phyloP scores from a whole-genome alignment of 2,329 filamentous ascomycete species.

The Coniochaeta ligniaria region DNA sequence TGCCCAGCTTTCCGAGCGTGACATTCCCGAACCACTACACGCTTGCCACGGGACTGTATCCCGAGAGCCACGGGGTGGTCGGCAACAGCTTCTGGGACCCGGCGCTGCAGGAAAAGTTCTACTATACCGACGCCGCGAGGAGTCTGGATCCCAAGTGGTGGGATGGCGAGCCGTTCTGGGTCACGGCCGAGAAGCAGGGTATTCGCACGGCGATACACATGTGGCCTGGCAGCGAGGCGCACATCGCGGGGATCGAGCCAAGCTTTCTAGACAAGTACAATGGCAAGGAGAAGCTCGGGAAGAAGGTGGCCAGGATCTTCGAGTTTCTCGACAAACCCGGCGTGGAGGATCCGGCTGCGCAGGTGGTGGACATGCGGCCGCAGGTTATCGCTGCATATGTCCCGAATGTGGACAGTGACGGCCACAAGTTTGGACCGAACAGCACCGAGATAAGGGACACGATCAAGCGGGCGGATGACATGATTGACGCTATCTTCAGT shows the following conservation, averaged over 20 bases:
- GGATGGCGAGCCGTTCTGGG: slow-evolving; percentile 90
- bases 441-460: slow-evolving; percentile 81
- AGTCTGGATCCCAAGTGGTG: slow-evolving; percentile 90
- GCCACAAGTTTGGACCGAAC: slow-evolving; percentile 86
- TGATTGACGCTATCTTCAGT: slow-evolving; percentile 70
- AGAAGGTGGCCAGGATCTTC: slow-evolving; percentile 74
- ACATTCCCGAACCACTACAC: slow-evolving; percentile 98
- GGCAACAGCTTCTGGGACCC: slow-evolving; percentile 96
- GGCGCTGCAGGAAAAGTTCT: slow-evolving; percentile 68
- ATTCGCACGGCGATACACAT: slow-evolving; percentile 83
- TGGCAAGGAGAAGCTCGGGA: slow-evolving; percentile 62
- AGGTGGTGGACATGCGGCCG: slow-evolving; percentile 55
- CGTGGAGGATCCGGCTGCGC: slow-evolving; percentile 46
- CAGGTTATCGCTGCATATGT: slow-evolving; percentile 94
- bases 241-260: slow-evolving; percentile 67
- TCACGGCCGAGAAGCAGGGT: slow-evolving; percentile 78
- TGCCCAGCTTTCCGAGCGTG: slow-evolving; percentile 88
- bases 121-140: slow-evolving; percentile 68
- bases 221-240: slow-evolving; percentile 96
- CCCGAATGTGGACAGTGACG: slow-evolving; percentile 81
- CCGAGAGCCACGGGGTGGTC: slow-evolving; percentile 87
- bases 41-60: slow-evolving; percentile 83
- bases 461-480: slow-evolving; percentile 71
- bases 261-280: slow-evolving; percentile 82
- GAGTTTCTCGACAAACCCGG: slow-evolving; percentile 81